These are phyloP conservation scores for Citrullus mucosospermus DNA, from an alignment of 306 rosid genomes.

Conservation along the genomic window DNA sequence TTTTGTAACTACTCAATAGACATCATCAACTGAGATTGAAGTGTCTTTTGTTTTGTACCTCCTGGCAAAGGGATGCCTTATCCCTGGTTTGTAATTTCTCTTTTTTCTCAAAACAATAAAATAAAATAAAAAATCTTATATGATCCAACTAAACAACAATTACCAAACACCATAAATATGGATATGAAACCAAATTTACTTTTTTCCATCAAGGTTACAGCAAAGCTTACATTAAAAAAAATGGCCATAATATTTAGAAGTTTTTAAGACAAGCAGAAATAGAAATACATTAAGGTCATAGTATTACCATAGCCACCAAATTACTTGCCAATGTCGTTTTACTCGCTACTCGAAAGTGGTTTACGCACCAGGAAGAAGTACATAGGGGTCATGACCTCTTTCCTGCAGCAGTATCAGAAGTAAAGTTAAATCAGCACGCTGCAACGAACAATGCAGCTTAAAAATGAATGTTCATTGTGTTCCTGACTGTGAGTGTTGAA, in stretches of 20 bases:
- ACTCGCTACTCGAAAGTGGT: conserved; percentile 30
- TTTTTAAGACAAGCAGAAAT: neutral
- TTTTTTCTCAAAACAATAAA: too few species aligned
- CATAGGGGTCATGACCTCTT: conserved; percentile 82
- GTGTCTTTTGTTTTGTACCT: too few species aligned
- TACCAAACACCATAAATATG: neutral
- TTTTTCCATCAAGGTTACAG: neutral
- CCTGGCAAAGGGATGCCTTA: too few species aligned
- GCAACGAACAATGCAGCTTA: neutral
- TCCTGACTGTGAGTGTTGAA: neutral
- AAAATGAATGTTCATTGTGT: neutral
- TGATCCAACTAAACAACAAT: neutral
- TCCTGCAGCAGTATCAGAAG: conserved; percentile 28
- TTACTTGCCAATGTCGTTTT: neutral
- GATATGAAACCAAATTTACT: neutral
- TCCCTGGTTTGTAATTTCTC: too few species aligned
- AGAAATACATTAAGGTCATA: neutral
- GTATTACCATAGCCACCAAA: neutral
- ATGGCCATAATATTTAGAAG: neutral
- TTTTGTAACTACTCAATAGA: too few species aligned
- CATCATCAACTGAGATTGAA: too few species aligned
- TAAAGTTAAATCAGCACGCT: neutral
- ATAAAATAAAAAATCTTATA: too few species aligned
- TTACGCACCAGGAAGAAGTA: conserved; percentile 86
- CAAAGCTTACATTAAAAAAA: neutral